Base-by-base conservation (phyloP, 2,329 filamentous ascomycete genomes). In the Escovopsis sp. region DNA sequence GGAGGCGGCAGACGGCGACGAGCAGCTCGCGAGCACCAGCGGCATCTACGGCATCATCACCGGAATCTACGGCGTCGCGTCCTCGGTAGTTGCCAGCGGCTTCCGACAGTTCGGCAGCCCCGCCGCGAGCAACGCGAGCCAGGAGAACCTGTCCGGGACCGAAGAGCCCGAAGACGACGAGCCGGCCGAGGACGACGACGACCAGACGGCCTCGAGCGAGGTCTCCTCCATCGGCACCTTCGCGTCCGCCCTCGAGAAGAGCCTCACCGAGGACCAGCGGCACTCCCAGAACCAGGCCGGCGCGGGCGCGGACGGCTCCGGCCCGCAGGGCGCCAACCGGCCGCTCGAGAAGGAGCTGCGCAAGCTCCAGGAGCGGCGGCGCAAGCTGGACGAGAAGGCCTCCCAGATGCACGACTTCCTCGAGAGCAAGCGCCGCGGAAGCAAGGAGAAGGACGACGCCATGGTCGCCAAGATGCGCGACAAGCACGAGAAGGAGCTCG, bases 361-460 rank as follows among this genome's bases (percentile, higher is more conserved):
- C 44, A 81, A 79, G 52, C 68, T 84, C 8, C 66, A 76, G 37
- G 68, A 75, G 13, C 72, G 73, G 43, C 72, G 72, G 8, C 66
- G 63, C 38, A 78, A 79, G 50, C 64, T 84, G 0, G 72, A 82
- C 34, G 72, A 76, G 15, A 80, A 79, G 51, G 62, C 79, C 7
- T 65, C 64, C n/a, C 70, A 71, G 49, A 66, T 71, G 40, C 67
- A 69, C 15, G 64, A 72, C 46, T 72, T 67, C 36, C 57, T 63
- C 30, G 50, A 59, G 27, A 62, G 55, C 24, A 68, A 67, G 45
- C 63, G 64, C 14, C 58, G 60, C 10, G 71, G 72, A 30, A 65
- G 66, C 44, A 59, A 68, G 47, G 62, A 65, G 39, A 63, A 71
- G 43, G 72, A 79, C 37, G 64, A 63, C 39, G 57, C 63, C 2